Evolutionary conservation across 106 monocot species (phyloP).

Genomic region (Posidonia australis): DNA sequence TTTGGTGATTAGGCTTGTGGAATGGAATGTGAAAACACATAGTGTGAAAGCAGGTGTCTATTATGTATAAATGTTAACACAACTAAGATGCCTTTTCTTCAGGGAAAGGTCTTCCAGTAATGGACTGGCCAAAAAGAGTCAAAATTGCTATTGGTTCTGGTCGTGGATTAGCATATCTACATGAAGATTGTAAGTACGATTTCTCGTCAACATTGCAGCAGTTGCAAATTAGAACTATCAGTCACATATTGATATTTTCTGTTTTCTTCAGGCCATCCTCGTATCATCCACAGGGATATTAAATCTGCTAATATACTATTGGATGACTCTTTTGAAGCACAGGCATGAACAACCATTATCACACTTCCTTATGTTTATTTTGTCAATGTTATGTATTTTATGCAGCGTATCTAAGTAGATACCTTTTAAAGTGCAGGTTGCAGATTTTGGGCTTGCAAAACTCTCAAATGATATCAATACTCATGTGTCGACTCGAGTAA

Average conservation of each 20-base stretch:
- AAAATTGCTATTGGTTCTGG: constrained; percentile 75
- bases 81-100: background rate
- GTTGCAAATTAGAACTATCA: background rate
- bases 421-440: constrained; percentile 47
- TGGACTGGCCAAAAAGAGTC: constrained; percentile 76
- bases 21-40: background rate
- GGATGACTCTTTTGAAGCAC: constrained; percentile 71
- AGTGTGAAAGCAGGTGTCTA: background rate
- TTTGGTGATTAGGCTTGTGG: background rate
- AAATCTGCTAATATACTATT: constrained; percentile 90
- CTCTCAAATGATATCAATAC: constrained; percentile 49
- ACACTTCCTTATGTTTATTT: background rate
- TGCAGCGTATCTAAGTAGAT: background rate
- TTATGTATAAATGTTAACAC: background rate
- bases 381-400: background rate
- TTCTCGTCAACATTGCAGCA: background rate
- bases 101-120: constrained; percentile 35
- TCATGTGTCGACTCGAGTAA: constrained; percentile 90
- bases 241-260: background rate
- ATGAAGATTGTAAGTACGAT: constrained; percentile 66
- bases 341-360: constrained; percentile 23
- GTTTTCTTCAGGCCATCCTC: constrained; percentile 62
- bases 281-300: constrained; percentile 84
- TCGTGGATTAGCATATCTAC: constrained; percentile 76
- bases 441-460: constrained; percentile 93